Percentiles rank a stretch among this genome's conserved stretches.
Evolutionary conservation across 768 basidiomycete species (phyloP).

Genomic region (Pleurotus citrinopileatus): DNA sequence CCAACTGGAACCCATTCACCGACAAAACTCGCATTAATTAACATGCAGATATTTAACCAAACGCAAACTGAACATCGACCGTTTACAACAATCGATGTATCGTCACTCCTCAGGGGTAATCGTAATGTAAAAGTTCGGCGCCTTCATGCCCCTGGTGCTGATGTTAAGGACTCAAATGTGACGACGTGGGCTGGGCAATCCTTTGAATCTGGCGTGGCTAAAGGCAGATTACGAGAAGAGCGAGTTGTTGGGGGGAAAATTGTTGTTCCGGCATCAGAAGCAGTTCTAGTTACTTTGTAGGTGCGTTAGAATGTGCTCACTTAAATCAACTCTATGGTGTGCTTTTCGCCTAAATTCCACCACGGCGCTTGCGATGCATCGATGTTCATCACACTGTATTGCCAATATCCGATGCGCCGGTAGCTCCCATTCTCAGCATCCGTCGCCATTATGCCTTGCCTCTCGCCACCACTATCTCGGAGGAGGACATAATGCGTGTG

Average conservation of each 20-base stretch:
- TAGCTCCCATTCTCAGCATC: not conserved
- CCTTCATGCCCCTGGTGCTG: slow-evolving; percentile 46
- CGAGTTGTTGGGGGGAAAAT: slow-evolving; percentile 29
- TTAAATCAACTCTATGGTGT: too few relatives aligned
- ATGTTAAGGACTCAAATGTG: slow-evolving; percentile 38
- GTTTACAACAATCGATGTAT: slow-evolving; percentile 42
- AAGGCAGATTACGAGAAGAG: slow-evolving; percentile 37
- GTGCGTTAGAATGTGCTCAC: too few relatives aligned
- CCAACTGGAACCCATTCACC: slow-evolving; percentile 30
- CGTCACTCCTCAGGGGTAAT: slow-evolving; percentile 29
- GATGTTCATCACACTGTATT: not conserved
- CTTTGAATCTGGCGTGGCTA: slow-evolving; percentile 38
- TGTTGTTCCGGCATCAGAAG: slow-evolving; percentile 34
- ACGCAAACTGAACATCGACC: slow-evolving; percentile 41
- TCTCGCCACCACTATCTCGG: too few relatives aligned
- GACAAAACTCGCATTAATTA: slow-evolving; percentile 44
- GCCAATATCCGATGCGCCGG: not conserved
- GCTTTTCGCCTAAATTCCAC: too few relatives aligned
- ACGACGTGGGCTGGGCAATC: slow-evolving; percentile 52
- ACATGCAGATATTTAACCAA: slow-evolving; percentile 49
- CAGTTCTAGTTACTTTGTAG: slow-evolving; percentile 31
- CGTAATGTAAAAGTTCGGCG: slow-evolving; percentile 34
- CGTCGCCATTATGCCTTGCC: not conserved
- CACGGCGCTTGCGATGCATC: not conserved
- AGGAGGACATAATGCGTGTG: not conserved